Percentiles rank a stretch among this genome's conserved stretches.
These are phyloP conservation scores for Aspergillus proliferans DNA, from an alignment of 2,329 filamentous ascomycete genomes.

Conservation along the genomic window DNA sequence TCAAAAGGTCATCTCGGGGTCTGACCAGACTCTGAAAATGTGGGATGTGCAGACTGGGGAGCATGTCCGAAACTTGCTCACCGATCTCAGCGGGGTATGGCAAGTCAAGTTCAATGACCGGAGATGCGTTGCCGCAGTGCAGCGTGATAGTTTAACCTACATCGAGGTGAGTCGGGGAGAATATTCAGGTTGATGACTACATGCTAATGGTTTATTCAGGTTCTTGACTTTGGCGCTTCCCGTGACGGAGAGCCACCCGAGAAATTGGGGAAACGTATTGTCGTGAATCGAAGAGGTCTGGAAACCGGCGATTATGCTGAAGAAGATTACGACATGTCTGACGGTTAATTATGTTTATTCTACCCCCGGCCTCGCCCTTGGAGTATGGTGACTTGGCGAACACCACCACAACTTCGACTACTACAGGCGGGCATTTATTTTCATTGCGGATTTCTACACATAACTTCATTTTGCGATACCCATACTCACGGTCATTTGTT, in stretches of 20 bases:
- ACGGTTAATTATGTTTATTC: conserved; percentile 9
- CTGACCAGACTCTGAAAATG: conserved; percentile 94
- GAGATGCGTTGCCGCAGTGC: conserved; percentile 91
- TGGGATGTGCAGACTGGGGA: conserved; percentile 93
- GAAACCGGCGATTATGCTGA: conserved; percentile 30
- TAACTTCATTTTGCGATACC: conserved; percentile 31
- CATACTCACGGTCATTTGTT: conserved; percentile 24
- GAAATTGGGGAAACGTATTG: conserved; percentile 71
- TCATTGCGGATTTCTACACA: conserved; percentile 14
- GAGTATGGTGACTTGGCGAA: not conserved
- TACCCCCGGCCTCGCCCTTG: not conserved
- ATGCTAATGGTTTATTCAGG: conserved; percentile 48
- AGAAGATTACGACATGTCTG: conserved; percentile 28
- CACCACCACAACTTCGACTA: not conserved
- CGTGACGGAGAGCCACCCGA: conserved; percentile 76
- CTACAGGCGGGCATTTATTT: not conserved
- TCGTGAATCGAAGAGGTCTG: conserved; percentile 37
- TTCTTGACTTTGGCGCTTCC: conserved; percentile 92
- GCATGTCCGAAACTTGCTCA: conserved; percentile 86
- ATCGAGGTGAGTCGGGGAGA: conserved; percentile 66
- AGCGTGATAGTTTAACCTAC: conserved; percentile 85
- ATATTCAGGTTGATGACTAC: not conserved
- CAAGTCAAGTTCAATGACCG: conserved; percentile 97
- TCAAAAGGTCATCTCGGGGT: conserved; percentile 93
- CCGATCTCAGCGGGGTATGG: conserved; percentile 94